These are phyloP conservation scores for Selenicereus undatus DNA, from an alignment of 148 eudicot species.

Conservation along the genomic window DNA sequence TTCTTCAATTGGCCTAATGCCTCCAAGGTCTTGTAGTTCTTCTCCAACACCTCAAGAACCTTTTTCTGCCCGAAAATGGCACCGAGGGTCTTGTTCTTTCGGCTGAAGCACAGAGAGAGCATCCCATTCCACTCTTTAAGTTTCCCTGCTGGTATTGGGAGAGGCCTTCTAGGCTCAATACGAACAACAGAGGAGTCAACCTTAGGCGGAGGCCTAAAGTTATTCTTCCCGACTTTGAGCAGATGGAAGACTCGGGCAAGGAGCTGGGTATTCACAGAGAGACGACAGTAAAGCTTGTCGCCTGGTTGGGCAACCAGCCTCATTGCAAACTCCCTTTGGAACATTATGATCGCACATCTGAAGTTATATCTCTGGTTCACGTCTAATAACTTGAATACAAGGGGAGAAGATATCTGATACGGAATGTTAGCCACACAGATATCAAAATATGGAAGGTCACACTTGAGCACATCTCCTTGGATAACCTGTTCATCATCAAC, in stretches of 20 bases:
- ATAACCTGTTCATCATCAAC: slow-evolving; percentile 51
- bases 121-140: slow-evolving; percentile 95
- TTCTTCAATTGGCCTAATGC: slow-evolving; percentile 35
- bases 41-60: slow-evolving; percentile 60
- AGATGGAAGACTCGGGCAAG: slow-evolving; percentile 69
- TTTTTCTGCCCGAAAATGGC: slow-evolving; percentile 70
- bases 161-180: slow-evolving; percentile 85
- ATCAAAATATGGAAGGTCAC: slow-evolving; percentile 83
- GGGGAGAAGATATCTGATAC: slow-evolving; percentile 90
- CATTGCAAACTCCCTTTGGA: slow-evolving; percentile 93
- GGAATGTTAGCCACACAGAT: slow-evolving; percentile 95
- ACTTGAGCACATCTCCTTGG: slow-evolving; percentile 90
- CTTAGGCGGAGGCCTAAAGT: slow-evolving; percentile 93
- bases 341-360: slow-evolving; percentile 87
- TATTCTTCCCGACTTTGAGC: slow-evolving; percentile 84
- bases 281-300: slow-evolving; percentile 79
- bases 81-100: slow-evolving; percentile 85
- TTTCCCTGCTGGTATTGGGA: slow-evolving; percentile 54
- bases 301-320: slow-evolving; percentile 95
- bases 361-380: slow-evolving; percentile 58
- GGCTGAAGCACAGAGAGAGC: slow-evolving; percentile 68
- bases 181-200: slow-evolving; percentile 94
- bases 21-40: slow-evolving; percentile 69
- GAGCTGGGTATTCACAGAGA: slow-evolving; percentile 84
- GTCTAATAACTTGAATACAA: slow-evolving; percentile 62